phyloP scores from a whole-genome alignment of 495 filamentous ascomycete species.

The Xylaria castorea region DNA sequence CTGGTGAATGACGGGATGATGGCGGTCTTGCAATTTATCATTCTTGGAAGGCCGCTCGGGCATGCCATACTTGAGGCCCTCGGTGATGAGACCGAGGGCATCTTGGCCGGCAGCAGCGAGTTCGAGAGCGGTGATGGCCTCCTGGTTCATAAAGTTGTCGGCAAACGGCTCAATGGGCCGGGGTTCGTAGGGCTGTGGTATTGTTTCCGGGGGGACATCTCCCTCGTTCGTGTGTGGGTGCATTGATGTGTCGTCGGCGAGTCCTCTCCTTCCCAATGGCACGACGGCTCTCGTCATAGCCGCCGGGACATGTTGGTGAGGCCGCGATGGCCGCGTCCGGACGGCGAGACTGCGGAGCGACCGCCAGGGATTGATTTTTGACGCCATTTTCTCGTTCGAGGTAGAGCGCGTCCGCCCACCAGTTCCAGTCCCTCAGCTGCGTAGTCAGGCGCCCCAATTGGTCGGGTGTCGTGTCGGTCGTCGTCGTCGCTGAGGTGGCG shows the following conservation, averaged over 20 bases:
- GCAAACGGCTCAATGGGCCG: constrained; percentile 35
- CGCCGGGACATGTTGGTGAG: constrained; percentile 8
- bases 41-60: constrained; percentile 68
- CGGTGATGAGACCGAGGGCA: constrained; percentile 28
- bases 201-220: neutral
- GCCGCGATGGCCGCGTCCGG: constrained; percentile 43
- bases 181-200: constrained; percentile 24
- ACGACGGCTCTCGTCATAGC: neutral
- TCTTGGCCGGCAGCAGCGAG: constrained; percentile 31
- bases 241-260: neutral
- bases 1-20: constrained; percentile 82
- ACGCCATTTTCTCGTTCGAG: constrained; percentile 52
- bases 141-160: constrained; percentile 43
- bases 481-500: neutral
- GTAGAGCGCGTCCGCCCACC: constrained; percentile 26
- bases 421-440: constrained; percentile 15
- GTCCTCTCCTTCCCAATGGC: constrained; percentile 2
- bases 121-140: constrained; percentile 46
- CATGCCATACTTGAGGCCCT: constrained; percentile 76
- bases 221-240: neutral
- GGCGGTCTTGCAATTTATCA: constrained; percentile 73
- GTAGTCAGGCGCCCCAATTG: constrained; percentile 2
- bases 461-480: neutral
- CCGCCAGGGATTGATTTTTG: constrained; percentile 54
- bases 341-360: constrained; percentile 54